Evolutionary conservation across 768 basidiomycete genomes (phyloP).

Genomic region (Boletus eberwhitei): DNA sequence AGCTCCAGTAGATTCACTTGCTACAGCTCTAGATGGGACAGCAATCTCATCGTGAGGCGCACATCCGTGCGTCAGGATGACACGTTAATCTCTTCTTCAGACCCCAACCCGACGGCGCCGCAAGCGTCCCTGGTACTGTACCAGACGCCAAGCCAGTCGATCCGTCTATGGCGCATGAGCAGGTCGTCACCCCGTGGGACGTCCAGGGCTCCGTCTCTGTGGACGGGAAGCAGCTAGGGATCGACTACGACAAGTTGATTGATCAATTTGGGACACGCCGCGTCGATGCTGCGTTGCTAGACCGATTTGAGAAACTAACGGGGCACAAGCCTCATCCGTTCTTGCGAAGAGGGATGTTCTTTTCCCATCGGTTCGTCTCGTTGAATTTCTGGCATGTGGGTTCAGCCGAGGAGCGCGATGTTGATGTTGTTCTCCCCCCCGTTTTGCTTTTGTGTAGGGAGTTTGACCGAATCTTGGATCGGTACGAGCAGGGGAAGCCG

Average conservation of each 20-base stretch:
- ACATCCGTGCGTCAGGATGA: neutral
- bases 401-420: neutral
- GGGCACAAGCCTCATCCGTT: conserved; percentile 86
- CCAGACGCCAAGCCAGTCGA: conserved; percentile 30
- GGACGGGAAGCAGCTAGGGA: conserved; percentile 88
- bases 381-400: neutral
- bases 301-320: conserved; percentile 88
- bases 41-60: conserved; percentile 32
- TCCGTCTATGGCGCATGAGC: conserved; percentile 42
- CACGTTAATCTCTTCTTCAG: conserved; percentile 7
- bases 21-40: conserved; percentile 23
- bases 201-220: conserved; percentile 86
- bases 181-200: conserved; percentile 96
- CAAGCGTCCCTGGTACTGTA: conserved; percentile 20
- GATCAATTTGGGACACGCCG: conserved; percentile 90
- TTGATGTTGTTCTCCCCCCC: too few relatives aligned
- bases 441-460: conserved; percentile 52
- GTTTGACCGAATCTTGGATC: conserved; percentile 88
- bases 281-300: conserved; percentile 71
- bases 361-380: conserved; percentile 83
- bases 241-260: conserved; percentile 96
- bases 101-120: conserved; percentile 9
- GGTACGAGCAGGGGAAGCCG: conserved; percentile 94
- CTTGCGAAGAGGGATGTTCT: conserved; percentile 91
- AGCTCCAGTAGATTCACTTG: conserved; percentile 25